Conservation (phyloP, 495 filamentous ascomycete species). For the Penicillium paradoxum region DNA sequence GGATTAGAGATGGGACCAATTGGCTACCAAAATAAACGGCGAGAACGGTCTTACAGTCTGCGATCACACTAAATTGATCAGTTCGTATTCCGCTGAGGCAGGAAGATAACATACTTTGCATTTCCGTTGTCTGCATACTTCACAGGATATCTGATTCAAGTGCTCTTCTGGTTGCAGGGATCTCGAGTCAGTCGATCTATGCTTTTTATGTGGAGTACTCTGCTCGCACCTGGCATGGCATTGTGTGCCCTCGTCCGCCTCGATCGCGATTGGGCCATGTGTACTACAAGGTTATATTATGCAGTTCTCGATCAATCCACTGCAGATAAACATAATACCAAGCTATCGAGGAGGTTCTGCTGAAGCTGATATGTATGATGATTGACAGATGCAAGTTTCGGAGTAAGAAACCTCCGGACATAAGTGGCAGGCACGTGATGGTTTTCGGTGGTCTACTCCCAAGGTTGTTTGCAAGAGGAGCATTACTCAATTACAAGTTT, state of each 20-base stretch:
- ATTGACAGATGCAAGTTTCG: not conserved
- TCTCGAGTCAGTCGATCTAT: constrained; percentile 5
- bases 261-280: constrained; percentile 7
- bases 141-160: constrained; percentile 24
- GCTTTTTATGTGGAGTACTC: not conserved
- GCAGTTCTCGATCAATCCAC: not conserved
- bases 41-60: constrained; percentile 15
- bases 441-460: no score
- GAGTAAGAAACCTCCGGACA: constrained; percentile 9
- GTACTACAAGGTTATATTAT: not conserved
- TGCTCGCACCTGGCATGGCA: constrained; percentile 8
- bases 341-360: not conserved
- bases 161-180: constrained; percentile 7
- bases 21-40: not conserved
- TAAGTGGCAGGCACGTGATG: constrained; percentile 1
- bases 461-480: no score
- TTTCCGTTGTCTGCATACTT: constrained; percentile 26
- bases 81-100: not conserved
- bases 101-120: constrained; percentile 21
- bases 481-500: no score
- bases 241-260: constrained; percentile 10
- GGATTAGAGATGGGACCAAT: not conserved
- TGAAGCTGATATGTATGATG: not conserved
- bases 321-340: not conserved
- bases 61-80: constrained; percentile 24